phyloP scores from a whole-genome alignment of 2,329 filamentous ascomycete genomes.

The Penicillium sp. region DNA sequence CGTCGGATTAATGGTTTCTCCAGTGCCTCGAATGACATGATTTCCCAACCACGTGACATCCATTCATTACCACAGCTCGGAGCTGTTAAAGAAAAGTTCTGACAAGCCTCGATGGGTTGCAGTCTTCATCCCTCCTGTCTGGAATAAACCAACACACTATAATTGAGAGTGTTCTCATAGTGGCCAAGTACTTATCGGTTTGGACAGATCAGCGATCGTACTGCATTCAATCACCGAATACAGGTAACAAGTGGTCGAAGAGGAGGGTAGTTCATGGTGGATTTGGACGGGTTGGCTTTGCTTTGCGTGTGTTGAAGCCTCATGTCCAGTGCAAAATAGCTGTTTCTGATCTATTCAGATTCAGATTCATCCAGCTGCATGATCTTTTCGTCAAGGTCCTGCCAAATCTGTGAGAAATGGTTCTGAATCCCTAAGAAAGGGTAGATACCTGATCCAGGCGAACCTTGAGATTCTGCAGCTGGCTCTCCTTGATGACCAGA shows the following conservation, averaged over 20 bases:
- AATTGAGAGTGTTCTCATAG: background rate
- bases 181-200: background rate
- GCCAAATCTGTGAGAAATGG: background rate
- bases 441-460: slow-evolving; percentile 40
- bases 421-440: background rate
- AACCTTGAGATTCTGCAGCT: slow-evolving; percentile 43
- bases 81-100: background rate
- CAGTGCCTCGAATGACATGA: slow-evolving; percentile 9
- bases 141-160: background rate
- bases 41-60: slow-evolving; percentile 28
- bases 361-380: slow-evolving; percentile 49
- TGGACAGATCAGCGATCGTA: background rate
- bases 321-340: background rate
- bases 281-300: background rate
- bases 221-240: background rate
- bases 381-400: slow-evolving; percentile 50
- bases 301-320: background rate
- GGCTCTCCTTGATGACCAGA: slow-evolving; percentile 48
- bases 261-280: background rate
- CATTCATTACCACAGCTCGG: background rate
- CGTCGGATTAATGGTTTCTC: slow-evolving; percentile 14
- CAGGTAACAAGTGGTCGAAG: background rate
- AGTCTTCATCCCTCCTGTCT: too few species aligned
- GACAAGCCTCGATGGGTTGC: too few species aligned
- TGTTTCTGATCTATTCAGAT: slow-evolving; percentile 33